Percentiles rank a stretch among this genome's conserved stretches.
Evolutionary conservation across 148 eudicot genomes (phyloP).

Genomic region (Rhododendron griersonianum): DNA sequence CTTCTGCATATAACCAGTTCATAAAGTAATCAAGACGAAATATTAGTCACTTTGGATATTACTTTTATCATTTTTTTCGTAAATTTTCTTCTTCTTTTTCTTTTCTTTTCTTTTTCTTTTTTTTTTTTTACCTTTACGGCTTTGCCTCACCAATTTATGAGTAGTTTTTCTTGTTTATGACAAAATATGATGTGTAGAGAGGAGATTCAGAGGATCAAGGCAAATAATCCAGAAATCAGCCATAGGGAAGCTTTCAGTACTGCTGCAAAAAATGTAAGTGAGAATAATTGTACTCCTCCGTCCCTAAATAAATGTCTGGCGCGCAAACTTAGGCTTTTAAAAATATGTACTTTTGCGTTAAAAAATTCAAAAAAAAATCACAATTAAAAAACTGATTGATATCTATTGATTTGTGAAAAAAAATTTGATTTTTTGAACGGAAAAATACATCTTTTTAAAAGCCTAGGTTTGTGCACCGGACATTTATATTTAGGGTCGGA

Average conservation of each 20-base stretch:
- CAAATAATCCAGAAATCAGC: slow-evolving; percentile 83
- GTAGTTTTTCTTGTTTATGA: background rate
- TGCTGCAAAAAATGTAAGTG: slow-evolving; percentile 87
- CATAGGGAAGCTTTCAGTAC: slow-evolving; percentile 96
- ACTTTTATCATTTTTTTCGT: background rate
- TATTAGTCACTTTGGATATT: background rate
- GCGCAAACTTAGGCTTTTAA: no score
- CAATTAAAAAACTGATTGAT: no score
- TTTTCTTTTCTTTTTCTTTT: background rate
- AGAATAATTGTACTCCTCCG: background rate
- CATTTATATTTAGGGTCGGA: no score
- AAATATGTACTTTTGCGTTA: no score
- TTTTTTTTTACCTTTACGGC: no score
- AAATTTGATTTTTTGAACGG: no score
- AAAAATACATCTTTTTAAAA: no score
- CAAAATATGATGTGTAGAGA: slow-evolving; percentile 37
- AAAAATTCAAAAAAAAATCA: no score
- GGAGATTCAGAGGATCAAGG: slow-evolving; percentile 90
- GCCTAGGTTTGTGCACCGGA: no score
- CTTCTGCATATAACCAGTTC: slow-evolving; percentile 93
- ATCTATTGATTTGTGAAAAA: no score
- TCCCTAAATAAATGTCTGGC: no score
- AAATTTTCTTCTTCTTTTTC: no score
- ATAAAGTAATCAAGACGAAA: slow-evolving; percentile 54
- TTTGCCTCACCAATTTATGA: background rate